Base-by-base conservation (phyloP, 106 monocot genomes). In the Dioscorea alata region DNA sequence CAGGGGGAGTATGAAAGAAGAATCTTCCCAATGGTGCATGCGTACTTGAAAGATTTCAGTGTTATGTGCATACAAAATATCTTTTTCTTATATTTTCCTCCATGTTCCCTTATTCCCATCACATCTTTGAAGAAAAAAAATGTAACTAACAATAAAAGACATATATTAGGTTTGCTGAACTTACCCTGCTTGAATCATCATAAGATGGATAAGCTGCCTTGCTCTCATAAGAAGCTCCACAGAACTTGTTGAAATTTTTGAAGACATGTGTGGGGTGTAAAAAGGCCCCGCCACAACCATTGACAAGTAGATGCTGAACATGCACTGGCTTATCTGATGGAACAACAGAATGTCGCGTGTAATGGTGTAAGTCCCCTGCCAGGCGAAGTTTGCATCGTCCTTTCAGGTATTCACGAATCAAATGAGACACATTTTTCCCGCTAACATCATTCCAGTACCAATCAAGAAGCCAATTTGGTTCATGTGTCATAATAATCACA, bases 281-380 rank as follows among this genome's bases (percentile, higher is more conserved):
- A 76, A 99, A 99, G 33, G 99, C 99, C 14, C 99, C 99, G 69
- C 99, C 99, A 78, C 99, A 99, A 15, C 99, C 99, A 83, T 99
- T 99, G 8, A 99, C 99, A 73, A 99, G 86, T 54, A 99, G 78
- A 88, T 99, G 89, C 52, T 93, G 85, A 8, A 88, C 83, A 70
- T 79, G 72, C 23, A 76, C 75, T 70, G 87, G 71, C 25, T 87
- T 77, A 51, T 78, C 72, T 63, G 88, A 81, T 25, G 75, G 66
- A 76, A 71, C 67, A 73, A 23, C 71, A 70, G 99, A 99, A 80
- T 99, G 99, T 13, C 85, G 92, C 99, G 93, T 99, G 69, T 99
- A 99, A 79, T 99, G 92, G 67, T 99, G 99, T 78, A 99, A 75
- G 49, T 99, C 99, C 31, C 99, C 99, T 79, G 99, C 99, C 76